Conservation (phyloP, 2,329 filamentous ascomycete species). For the Leptographium lundbergii region DNA sequence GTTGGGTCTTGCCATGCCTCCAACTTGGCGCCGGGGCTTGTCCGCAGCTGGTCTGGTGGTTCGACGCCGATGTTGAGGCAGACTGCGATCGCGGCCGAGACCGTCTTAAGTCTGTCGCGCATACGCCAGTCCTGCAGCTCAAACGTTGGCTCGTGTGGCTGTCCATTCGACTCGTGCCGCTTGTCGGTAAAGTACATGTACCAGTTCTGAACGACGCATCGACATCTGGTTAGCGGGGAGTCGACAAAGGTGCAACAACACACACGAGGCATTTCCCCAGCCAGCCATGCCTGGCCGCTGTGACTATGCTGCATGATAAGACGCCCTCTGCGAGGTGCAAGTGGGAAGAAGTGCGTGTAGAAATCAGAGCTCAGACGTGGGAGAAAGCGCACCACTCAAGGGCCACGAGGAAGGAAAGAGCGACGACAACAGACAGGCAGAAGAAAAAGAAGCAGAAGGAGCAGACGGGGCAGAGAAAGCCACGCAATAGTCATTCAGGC, state of each 20-base stretch:
- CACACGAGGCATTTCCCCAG: background rate
- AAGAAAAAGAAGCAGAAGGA: too few species aligned
- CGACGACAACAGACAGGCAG: too few species aligned
- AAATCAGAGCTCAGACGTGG: too few species aligned
- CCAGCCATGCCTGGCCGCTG: too few species aligned
- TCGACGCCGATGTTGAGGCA: conserved; percentile 97
- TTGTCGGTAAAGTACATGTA: conserved; percentile 99
- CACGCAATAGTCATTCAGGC: background rate
- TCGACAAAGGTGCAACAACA: background rate
- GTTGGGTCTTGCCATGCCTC: conserved; percentile 97
- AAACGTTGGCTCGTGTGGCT: conserved; percentile 56
- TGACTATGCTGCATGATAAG: too few species aligned
- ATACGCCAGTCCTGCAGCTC: conserved; percentile 90
- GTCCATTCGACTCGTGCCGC: conserved; percentile 86
- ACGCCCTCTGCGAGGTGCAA: background rate
- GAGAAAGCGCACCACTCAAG: background rate
- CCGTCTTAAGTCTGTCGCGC: conserved; percentile 90
- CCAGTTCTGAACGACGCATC: conserved; percentile 56
- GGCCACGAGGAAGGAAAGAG: background rate
- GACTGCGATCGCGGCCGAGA: conserved; percentile 85
- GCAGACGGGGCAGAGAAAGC: too few species aligned
- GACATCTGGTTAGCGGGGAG: background rate
- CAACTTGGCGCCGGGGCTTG: conserved; percentile 80
- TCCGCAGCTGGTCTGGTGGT: conserved; percentile 92
- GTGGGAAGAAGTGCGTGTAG: background rate